These are phyloP conservation scores for Leucosporidium scottii DNA, from an alignment of 768 basidiomycete genomes.

Conservation along the genomic window DNA sequence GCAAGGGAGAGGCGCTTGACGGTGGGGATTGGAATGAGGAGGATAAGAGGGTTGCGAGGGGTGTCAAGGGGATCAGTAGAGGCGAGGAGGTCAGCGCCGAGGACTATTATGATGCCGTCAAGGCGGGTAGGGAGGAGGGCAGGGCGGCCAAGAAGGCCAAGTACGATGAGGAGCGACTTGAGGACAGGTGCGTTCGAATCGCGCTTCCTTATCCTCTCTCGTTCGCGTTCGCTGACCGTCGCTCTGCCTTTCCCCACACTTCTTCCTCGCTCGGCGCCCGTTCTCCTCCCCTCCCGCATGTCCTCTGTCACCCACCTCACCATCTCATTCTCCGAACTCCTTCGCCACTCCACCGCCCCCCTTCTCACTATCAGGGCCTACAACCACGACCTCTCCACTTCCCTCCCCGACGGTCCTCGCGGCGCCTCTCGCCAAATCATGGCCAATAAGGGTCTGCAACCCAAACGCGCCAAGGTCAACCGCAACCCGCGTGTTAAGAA, in stretches of 20 bases:
- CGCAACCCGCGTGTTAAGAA: conserved; percentile 99
- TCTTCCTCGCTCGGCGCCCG: too few species aligned
- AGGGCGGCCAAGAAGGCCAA: conserved; percentile 74
- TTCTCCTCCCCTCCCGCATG: too few species aligned
- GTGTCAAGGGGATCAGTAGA: conserved; percentile 17
- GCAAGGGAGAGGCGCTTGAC: conserved; percentile 38
- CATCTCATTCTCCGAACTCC: not conserved
- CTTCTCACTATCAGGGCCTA: conserved; percentile 21
- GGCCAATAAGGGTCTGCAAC: conserved; percentile 89
- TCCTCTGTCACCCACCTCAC: too few species aligned
- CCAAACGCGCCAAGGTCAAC: conserved; percentile 74
- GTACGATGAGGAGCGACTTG: conserved; percentile 59
- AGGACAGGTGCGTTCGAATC: conserved; percentile 40
- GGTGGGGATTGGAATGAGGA: conserved; percentile 40
- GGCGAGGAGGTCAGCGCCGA: conserved; percentile 50
- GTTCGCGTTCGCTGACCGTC: too few species aligned
- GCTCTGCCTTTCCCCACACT: too few species aligned
- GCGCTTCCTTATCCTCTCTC: not conserved
- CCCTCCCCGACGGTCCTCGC: conserved; percentile 62
- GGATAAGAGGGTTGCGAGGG: conserved; percentile 30
- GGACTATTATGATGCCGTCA: conserved; percentile 87
- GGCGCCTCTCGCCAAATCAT: conserved; percentile 83
- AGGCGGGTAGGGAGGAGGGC: conserved; percentile 60
- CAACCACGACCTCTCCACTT: not conserved
- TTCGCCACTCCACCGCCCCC: not conserved